Conservation (phyloP, 805 yeast species). For the Candida endomychidarum region DNA sequence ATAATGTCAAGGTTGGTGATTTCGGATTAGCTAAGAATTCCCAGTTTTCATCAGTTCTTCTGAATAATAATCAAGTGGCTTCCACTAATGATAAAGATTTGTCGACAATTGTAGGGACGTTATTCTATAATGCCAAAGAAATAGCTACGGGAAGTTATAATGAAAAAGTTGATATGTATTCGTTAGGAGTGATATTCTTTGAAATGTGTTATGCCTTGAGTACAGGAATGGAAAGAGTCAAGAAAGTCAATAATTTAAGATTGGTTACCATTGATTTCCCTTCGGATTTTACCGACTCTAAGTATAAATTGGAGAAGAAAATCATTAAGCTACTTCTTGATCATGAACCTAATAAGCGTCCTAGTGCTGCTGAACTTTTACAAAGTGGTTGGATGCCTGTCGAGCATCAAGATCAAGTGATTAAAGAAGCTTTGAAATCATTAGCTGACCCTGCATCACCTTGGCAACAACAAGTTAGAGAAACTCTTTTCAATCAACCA, state of each 20-base stretch:
- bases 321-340: conserved; percentile 67
- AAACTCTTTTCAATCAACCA: conserved; percentile 81
- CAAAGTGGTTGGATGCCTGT: conserved; percentile 84
- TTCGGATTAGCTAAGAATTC: conserved; percentile 95
- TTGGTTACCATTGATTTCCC: conserved; percentile 67
- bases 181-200: conserved; percentile 90
- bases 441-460: conserved; percentile 89
- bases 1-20: conserved; percentile 92
- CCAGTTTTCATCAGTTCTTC: conserved; percentile 45
- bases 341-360: conserved; percentile 77
- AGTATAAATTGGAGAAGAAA: conserved; percentile 57
- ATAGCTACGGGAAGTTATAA: conserved; percentile 79
- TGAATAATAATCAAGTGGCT: conserved; percentile 40
- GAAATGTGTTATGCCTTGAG: conserved; percentile 85
- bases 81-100: conserved; percentile 56
- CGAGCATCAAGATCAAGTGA: conserved; percentile 84
- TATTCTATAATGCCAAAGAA: conserved; percentile 89
- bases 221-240: conserved; percentile 94
- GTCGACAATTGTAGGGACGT: conserved; percentile 92
- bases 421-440: conserved; percentile 83
- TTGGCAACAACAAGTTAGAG: conserved; percentile 91
- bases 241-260: conserved; percentile 66
- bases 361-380: conserved; percentile 73
- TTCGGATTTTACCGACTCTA: conserved; percentile 53
- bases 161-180: conserved; percentile 94